Base-by-base conservation (phyloP, 2,329 filamentous ascomycete genomes). In the Verticillium zaregamsianum region DNA sequence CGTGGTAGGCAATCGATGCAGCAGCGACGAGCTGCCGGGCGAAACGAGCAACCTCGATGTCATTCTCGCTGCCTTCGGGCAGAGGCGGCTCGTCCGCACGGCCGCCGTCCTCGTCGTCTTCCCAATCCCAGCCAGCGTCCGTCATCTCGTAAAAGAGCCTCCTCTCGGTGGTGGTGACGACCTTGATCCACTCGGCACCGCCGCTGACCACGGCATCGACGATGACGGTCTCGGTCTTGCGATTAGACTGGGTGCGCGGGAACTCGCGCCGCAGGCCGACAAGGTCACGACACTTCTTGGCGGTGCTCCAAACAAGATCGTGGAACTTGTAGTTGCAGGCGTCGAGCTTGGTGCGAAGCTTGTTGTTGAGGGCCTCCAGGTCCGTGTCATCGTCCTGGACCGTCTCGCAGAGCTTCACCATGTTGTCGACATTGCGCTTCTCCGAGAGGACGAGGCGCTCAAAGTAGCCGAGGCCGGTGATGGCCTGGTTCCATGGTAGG, bases 91-190 rank as follows among this genome's bases (percentile, higher is more conserved):
- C 73, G 9, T 73, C 72, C 69, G 72, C 76, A 57, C 77, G 28
- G 28, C 28, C 76, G 7, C 71, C 70, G 33, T 66, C 63, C 8
- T 72, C 70, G 3, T 76, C 73, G 5, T 66, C 61, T 5, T 68
- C 65, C 77, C 77, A 79, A 7, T 69, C 69, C 77, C 77, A 79
- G 4, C 77, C 77, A n/a, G 69, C 70, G 55, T 77, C 76, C 3
- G 71, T 71, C 76, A 79, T 74, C 55, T 79, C 75, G 3, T 75
- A 68, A 8, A 73, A 73, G 59, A 79, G 67, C 32, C 75, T 31
- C 12, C 64, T 58, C 52, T 65, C 61, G n/a, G 64, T 66, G 3
- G 64, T 66, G 5, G 63, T 66, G 5, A 66, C 61, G 20, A 65
- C 54, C 52, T 66, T 66, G n/a, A 66, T 62, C 64, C 64, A 66